Evolutionary conservation across 164 flowering plant genomes (phyloP), one percentile per base, ranked within the genome.

Genomic region (Magnolia kwangsiensis): DNA sequence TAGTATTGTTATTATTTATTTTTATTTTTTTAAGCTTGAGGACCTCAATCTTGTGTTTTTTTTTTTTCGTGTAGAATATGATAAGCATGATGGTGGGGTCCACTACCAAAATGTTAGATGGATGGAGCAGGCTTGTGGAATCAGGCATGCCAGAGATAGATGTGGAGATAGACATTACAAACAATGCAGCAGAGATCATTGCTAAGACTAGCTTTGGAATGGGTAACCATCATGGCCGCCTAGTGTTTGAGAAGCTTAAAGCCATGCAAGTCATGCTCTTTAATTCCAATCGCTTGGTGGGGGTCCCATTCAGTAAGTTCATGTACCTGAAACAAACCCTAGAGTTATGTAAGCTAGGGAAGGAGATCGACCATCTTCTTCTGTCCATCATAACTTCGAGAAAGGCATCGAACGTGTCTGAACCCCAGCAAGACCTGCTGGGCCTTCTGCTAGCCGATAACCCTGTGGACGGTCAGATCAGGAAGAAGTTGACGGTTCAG

Each of bases 141-240:
- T 84, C 91, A 8, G 89, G 87, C 29, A 59, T 77, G 11, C 79
- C 78, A 2, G 94, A 88, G 63, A 89, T 96, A 9, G 90, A 96
- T 65, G 88, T 89, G 0, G 98, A 91, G 81, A 79, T 79, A 0
- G 90, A 88, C 14, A 82, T 91, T 58, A 80, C 77, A 8, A 68
- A 72, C 49, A 83, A 86, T 0, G 90, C 98, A 0, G 96, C 93
- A 0, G 91, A 91, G 71, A 89, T 92, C 75, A 94, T 93, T 7
- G 98, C 94, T 7, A 89, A 79, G 77, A 85, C 91, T 13, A 91
- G 88, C 85, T 94, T 92, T 58, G 97, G 99, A 16, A 79, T 88
- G 9, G 72, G 82, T 79, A 58, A 82, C 64, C 80, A 87, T 68
- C 72, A 81, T 0, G 92, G 91, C 1, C 70, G 76, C 1, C 27